Evolutionary conservation across 1,139 yeast genomes (phyloP), one percentile per base, ranked within the genome.

Genomic region (Petasospora fabianii): DNA sequence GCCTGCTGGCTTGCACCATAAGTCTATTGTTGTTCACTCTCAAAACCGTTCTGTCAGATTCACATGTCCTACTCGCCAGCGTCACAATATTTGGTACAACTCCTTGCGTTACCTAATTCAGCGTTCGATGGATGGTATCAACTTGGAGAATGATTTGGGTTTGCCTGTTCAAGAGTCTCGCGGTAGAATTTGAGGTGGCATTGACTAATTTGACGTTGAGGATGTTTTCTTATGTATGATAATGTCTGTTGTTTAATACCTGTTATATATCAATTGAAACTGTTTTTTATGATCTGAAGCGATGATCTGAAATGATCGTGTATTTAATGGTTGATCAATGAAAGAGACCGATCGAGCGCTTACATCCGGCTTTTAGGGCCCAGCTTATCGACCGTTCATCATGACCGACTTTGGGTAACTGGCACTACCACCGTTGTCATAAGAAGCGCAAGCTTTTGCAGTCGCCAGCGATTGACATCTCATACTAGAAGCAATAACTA

Each of bases 31-130:
- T 38, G 78, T 92, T 37, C 80, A 74, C 48, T 81, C 96, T 4
- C 78, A 79, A 39, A 78, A 76, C 27, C 76, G 84, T 44, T 67
- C 77, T 9, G 65, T 92, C 51, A 86, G 82, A 61, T 68, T 92
- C 39, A 90, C 98, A 1, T 88, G 97, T 62, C 82, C 95, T 8
- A 84, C 87, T 3, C 75, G 95, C 56, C 83, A 81, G 52, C 78
- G 96, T 36, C 97, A 92, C 59, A 87, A 86, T 55, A 80, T 88
- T 38, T 92, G 98, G 98, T 83, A 73, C 61, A 84, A 86, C 54
- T 86, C 96, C 0, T 67, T 92, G 50, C 75, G 85, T 46, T 88
- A 84, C 56, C 65, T 90, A 66, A 68, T 87, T 32, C 80, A 79
- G 56, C 71, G 90, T 53, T 80, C 77, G 45, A 67, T 80, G 49